These are phyloP conservation scores for Bolboschoenoplectus hybrid DNA, from an alignment of 202 grass and related monocot species.

Conservation along the genomic window DNA sequence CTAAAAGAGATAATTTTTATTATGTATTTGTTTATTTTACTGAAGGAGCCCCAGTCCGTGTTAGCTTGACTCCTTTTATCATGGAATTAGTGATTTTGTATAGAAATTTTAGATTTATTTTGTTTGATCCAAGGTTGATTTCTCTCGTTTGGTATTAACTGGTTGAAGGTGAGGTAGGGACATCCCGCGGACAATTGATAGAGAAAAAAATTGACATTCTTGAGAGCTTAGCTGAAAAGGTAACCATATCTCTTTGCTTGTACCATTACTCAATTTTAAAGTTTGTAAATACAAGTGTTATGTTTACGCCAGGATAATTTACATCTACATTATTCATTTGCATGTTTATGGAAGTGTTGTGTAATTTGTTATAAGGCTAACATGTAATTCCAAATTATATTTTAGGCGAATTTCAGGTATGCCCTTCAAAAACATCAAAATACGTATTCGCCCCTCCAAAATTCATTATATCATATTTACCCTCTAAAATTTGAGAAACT, in stretches of 20 bases:
- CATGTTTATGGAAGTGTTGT: neutral
- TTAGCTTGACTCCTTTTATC: neutral
- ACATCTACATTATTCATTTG: neutral
- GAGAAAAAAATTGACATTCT: slow-evolving; percentile 71
- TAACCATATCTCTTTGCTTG: slow-evolving; percentile 26
- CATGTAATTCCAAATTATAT: slow-evolving; percentile 5
- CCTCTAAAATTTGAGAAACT: too few species aligned
- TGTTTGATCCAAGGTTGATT: neutral
- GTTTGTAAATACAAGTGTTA: neutral
- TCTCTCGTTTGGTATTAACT: neutral
- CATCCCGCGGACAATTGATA: slow-evolving; percentile 56
- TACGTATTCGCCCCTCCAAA: too few species aligned
- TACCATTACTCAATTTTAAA: neutral
- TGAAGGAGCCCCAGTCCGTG: neutral
- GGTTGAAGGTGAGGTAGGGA: slow-evolving; percentile 45
- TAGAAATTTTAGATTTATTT: neutral
- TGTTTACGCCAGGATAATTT: neutral
- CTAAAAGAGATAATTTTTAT: neutral
- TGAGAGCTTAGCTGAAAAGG: slow-evolving; percentile 58
- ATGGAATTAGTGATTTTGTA: neutral
- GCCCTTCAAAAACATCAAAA: too few species aligned
- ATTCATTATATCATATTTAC: too few species aligned
- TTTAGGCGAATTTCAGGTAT: too few species aligned
- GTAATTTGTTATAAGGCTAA: neutral
- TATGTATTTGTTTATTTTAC: neutral